phyloP scores from a whole-genome alignment of 2,329 filamentous ascomycete species.

The Alternaria infectoria region DNA sequence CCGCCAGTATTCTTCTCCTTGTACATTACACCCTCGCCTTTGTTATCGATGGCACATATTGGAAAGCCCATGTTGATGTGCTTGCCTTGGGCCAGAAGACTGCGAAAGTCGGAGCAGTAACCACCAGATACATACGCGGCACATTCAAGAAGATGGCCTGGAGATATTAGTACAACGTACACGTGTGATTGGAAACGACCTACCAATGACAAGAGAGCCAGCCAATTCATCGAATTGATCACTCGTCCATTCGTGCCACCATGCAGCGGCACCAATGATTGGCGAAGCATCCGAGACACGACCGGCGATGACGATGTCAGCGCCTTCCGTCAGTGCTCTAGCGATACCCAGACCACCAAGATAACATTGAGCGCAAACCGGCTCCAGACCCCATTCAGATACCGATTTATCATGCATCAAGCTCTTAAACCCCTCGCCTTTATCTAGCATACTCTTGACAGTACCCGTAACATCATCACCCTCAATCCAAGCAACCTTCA shows the following conservation, averaged over 20 bases:
- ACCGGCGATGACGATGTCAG: constrained; percentile 43
- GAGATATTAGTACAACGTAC: constrained; percentile 43
- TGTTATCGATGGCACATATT: constrained; percentile 27
- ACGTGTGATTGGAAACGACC: neutral
- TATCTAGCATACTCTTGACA: constrained; percentile 45
- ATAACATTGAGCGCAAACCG: constrained; percentile 20
- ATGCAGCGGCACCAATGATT: constrained; percentile 58
- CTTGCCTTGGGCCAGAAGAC: constrained; percentile 39
- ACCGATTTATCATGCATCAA: constrained; percentile 50
- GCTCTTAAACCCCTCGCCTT: constrained; percentile 46
- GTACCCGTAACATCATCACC: constrained; percentile 52
- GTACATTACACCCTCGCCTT: constrained; percentile 27
- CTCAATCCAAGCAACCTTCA: constrained; percentile 50
- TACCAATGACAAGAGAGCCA: constrained; percentile 39
- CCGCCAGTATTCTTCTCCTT: constrained; percentile 43
- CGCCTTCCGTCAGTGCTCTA: constrained; percentile 30
- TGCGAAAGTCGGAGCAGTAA: constrained; percentile 50
- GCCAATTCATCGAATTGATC: constrained; percentile 43
- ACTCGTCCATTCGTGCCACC: constrained; percentile 60
- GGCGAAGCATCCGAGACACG: constrained; percentile 36
- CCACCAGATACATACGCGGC: constrained; percentile 41
- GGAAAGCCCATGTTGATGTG: constrained; percentile 45
- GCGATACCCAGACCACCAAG: constrained; percentile 30
- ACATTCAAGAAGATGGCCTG: constrained; percentile 52
- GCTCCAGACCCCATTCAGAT: constrained; percentile 44